A percentile compares a stretch with the other conserved stretches of the same genome.
Evolutionary conservation across 345 rosid species (phyloP).

Genomic region (Passiflora organensis): DNA sequence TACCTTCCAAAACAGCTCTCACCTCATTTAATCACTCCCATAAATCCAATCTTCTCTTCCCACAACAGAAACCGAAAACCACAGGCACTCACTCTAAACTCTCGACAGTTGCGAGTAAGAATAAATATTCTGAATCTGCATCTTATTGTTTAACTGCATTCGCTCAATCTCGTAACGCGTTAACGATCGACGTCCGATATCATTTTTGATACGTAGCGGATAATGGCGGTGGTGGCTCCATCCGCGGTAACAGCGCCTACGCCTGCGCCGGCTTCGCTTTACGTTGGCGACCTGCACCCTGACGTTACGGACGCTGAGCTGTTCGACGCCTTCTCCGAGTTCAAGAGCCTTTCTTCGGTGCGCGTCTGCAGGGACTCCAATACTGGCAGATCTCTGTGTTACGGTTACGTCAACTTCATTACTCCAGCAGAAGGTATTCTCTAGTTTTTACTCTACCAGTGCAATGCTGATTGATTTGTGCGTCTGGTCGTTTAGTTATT

Average conservation of each 20-base stretch:
- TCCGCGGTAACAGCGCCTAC: constrained; percentile 31
- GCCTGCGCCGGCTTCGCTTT: constrained; percentile 22
- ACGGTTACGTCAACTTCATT: constrained; percentile 76
- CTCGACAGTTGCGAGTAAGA: too few species aligned
- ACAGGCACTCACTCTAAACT: not conserved
- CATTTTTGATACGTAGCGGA: not conserved
- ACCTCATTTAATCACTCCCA: not conserved
- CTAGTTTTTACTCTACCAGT: not conserved
- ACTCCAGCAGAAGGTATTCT: constrained; percentile 50
- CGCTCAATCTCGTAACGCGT: not conserved
- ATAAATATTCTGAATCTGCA: too few species aligned
- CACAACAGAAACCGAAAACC: constrained; percentile 1
- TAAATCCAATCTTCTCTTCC: not conserved
- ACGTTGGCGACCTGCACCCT: constrained; percentile 66
- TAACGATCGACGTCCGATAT: not conserved
- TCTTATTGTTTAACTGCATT: constrained; percentile 10
- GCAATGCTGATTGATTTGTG: not conserved
- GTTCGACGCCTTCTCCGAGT: constrained; percentile 48
- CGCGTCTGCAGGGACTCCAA: constrained; percentile 59
- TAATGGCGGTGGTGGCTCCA: constrained; percentile 42
- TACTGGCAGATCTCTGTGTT: constrained; percentile 62
- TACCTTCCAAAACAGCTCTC: not conserved
- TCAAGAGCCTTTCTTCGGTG: constrained; percentile 58
- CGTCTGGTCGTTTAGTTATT: not conserved
- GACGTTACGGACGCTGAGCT: constrained; percentile 50